Conservation (phyloP, 148 eudicot species). For the Pharnaceum exiguum region DNA sequence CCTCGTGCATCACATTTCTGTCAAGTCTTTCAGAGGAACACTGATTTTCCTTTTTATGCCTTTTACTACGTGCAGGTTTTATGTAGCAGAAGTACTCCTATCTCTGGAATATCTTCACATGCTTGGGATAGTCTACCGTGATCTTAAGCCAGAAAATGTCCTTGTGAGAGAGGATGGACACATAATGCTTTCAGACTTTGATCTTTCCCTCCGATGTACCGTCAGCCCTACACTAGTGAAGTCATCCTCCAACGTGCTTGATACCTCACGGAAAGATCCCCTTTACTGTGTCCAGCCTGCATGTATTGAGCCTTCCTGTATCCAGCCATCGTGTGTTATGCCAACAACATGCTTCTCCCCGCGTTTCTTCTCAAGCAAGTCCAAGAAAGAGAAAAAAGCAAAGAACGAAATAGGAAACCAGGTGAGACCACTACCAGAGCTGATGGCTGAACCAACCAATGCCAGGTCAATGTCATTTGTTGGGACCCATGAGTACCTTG, state of each 20-base stretch:
- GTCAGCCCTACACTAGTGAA: conserved; percentile 60
- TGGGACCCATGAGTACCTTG: conserved; percentile 62
- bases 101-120: conserved; percentile 74
- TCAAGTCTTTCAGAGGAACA: neutral
- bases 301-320: conserved; percentile 62
- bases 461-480: conserved; percentile 72
- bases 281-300: conserved; percentile 61
- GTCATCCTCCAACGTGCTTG: conserved; percentile 32
- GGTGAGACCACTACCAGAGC: conserved; percentile 58
- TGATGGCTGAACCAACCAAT: conserved; percentile 60
- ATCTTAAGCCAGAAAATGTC: conserved; percentile 70
- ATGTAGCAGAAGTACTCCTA: conserved; percentile 66
- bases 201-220: conserved; percentile 63
- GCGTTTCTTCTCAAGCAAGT: conserved; percentile 59
- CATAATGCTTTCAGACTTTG: conserved; percentile 77
- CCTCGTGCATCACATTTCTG: neutral
- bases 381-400: conserved; percentile 50
- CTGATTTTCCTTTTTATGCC: neutral
- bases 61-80: conserved; percentile 43
- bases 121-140: conserved; percentile 73
- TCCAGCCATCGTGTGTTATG: conserved; percentile 62
- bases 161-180: conserved; percentile 77
- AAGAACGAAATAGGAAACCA: conserved; percentile 48
- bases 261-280: conserved; percentile 36
- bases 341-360: conserved; percentile 66